Percentiles rank a stretch among this genome's conserved stretches.
These are phyloP conservation scores for Allantophomopsis lycopodina DNA, from an alignment of 2,329 filamentous ascomycete species.

Conservation along the genomic window DNA sequence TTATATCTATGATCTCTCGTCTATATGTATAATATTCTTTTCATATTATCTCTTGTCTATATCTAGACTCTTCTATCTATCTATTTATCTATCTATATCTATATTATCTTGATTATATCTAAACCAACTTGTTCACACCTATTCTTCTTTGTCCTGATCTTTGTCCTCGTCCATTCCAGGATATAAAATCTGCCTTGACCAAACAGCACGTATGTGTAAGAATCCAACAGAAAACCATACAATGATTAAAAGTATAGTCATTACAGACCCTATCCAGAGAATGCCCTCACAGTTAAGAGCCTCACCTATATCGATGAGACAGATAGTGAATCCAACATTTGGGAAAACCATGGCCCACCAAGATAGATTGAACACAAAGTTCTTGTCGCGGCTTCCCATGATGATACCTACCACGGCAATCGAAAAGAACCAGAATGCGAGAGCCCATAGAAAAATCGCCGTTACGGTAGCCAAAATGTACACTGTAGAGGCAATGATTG, in stretches of 20 bases:
- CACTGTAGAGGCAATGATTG: conserved; percentile 21
- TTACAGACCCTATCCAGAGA: conserved; percentile 31
- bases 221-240: conserved; percentile 15
- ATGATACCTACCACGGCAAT: conserved; percentile 23
- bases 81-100: too few relatives aligned
- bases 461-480: conserved; percentile 23
- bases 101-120: too few relatives aligned
- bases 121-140: too few relatives aligned
- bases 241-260: conserved; percentile 29
- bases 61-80: too few relatives aligned
- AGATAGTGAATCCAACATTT: conserved; percentile 44
- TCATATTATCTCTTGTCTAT: too few relatives aligned
- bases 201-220: conserved; percentile 16
- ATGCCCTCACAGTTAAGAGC: conserved; percentile 30
- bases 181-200: conserved; percentile 18
- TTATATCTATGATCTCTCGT: too few relatives aligned
- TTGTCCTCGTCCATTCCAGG: conserved; percentile 21
- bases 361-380: conserved; percentile 40
- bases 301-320: conserved; percentile 38
- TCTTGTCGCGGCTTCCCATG: conserved; percentile 27
- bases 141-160: conserved; percentile 6
- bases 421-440: conserved; percentile 42
- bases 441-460: conserved; percentile 49
- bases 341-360: conserved; percentile 55
- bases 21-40: too few relatives aligned